Evolutionary conservation across 2,329 filamentous ascomycete species (phyloP).

Genomic region (Ophiosphaerella korrae): DNA sequence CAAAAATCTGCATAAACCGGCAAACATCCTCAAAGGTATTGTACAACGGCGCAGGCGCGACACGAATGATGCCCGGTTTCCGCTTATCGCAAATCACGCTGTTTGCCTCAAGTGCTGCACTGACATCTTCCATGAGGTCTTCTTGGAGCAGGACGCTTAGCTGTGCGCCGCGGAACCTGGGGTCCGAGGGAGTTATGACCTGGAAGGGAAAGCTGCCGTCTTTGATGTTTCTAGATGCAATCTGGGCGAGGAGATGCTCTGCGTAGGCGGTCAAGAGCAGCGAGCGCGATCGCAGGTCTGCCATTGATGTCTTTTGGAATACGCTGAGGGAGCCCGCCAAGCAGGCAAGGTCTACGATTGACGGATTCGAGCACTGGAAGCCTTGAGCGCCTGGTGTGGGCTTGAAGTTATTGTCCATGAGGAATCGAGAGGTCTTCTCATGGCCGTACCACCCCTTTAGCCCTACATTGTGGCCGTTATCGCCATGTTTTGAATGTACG

Average conservation of each 20-base stretch:
- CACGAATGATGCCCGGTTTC: conserved; percentile 81
- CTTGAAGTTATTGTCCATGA: conserved; percentile 81
- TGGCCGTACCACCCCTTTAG: conserved; percentile 87
- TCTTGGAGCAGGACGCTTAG: conserved; percentile 73
- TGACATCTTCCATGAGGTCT: conserved; percentile 71
- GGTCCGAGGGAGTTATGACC: conserved; percentile 71
- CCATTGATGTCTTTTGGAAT: conserved; percentile 74
- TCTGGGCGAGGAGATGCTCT: conserved; percentile 34
- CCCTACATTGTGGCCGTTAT: conserved; percentile 66
- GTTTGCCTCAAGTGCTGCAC: conserved; percentile 66
- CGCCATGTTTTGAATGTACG: conserved; percentile 75
- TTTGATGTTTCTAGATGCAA: conserved; percentile 26
- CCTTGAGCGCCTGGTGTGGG: conserved; percentile 79
- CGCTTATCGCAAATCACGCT: conserved; percentile 82
- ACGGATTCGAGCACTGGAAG: conserved; percentile 84
- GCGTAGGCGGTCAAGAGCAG: conserved; percentile 73
- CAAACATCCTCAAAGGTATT: conserved; percentile 76
- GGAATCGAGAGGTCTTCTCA: conserved; percentile 75
- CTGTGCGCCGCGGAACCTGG: conserved; percentile 74
- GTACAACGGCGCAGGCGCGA: conserved; percentile 83
- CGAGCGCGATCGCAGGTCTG: conserved; percentile 70
- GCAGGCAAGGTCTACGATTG: conserved; percentile 77
- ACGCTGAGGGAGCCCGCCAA: conserved; percentile 74
- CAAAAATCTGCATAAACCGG: conserved; percentile 53
- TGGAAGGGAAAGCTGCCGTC: conserved; percentile 43